Evolutionary conservation across 179 eudicot genomes (phyloP), one percentile per base, ranked within the genome.

Genomic region (Pouteria campechiana): DNA sequence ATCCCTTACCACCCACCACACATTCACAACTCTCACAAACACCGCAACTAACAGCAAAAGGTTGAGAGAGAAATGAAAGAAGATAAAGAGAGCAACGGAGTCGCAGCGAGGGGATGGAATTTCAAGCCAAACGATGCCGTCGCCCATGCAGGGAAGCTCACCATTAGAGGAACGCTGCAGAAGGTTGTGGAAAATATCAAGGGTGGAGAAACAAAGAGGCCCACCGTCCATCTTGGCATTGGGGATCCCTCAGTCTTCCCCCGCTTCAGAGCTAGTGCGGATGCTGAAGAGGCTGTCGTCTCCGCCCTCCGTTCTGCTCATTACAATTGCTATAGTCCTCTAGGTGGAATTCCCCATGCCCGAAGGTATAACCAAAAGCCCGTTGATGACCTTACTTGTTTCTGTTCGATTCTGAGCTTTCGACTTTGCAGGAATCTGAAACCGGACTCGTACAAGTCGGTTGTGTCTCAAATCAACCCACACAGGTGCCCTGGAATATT

Each of bases 91-190:
- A 43, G 44, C 25, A 47, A 29, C 33, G 27, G 38, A 10, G 17
- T 23, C 2, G 31, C 57, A n/a, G 22, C 23, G 28, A 25, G 32
- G 33, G 42, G 30, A 52, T 73, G 79, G 75, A 35, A 41, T 11
- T 64, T 73, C 52, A 43, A 37, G 40, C 57, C 48, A 7, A 69
- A 61, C 52, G 35, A 52, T 17, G 31, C 33, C 12, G 32, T 49
- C 25, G 37, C 4, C 3, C 11, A 9, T 10, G 45, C 57, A 13
- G 50, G 64, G 13, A 46, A 18, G 3, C 4, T 41, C 17, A 55
- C 74, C 4, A 30, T 76, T 12, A 35, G 63, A 33, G 51, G 73
- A 4, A 59, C 69, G 3, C 52, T 69, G 0, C 28, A 29, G 19
- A 33, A 33, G 10, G 6, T 65, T 9, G 54, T 5, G 52, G 24